Conservation (phyloP, 225 moss, liverwort and hornwort species). For the Marchantia paleacea region DNA sequence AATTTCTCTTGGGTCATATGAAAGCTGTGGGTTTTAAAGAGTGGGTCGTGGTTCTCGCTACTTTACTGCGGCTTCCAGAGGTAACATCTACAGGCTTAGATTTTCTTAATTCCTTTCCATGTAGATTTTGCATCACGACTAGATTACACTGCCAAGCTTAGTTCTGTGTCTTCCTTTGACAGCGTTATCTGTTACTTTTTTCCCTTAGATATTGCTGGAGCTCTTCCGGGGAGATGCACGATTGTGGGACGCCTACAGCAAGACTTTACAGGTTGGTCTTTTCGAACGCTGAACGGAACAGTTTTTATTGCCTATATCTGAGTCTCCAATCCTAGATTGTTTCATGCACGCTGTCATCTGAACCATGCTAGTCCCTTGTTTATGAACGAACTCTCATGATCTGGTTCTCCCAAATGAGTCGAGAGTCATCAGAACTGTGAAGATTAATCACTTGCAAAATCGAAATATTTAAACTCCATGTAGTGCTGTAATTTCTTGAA, state of each 20-base stretch:
- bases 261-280: slow-evolving; percentile 75
- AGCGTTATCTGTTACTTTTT: background rate
- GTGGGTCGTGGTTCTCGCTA: slow-evolving; percentile 94
- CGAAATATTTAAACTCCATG: background rate
- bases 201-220: slow-evolving; percentile 64
- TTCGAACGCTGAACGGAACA: background rate
- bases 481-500: background rate
- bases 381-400: too few species aligned
- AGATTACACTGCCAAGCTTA: background rate
- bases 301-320: background rate
- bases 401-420: too few species aligned
- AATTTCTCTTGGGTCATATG: slow-evolving; percentile 77
- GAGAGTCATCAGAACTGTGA: background rate
- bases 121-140: background rate
- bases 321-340: background rate
- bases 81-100: slow-evolving; percentile 28
- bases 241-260: slow-evolving; percentile 89
- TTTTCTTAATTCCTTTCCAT: background rate
- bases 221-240: slow-evolving; percentile 74
- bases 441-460: background rate
- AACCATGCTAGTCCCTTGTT: background rate
- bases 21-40: slow-evolving; percentile 84
- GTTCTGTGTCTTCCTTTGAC: background rate
- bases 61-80: slow-evolving; percentile 71
- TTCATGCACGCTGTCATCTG: background rate